phyloP scores from a whole-genome alignment of 2,329 filamentous ascomycete species.

The Colletotrichum caudatum region DNA sequence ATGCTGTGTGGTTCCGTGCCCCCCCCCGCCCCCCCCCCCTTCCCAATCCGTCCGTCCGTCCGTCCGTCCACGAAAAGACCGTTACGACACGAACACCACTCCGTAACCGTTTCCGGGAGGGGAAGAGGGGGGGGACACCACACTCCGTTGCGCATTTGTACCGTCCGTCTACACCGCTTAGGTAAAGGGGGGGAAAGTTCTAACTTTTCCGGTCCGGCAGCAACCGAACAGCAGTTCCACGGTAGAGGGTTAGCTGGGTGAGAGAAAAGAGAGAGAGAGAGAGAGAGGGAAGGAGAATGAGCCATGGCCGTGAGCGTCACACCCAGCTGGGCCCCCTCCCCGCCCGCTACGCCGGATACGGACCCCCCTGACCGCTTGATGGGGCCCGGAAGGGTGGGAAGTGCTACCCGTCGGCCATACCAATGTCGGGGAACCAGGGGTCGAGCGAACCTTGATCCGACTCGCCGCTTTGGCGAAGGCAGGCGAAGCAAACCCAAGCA shows the following conservation, averaged over 20 bases:
- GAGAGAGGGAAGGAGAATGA: no score
- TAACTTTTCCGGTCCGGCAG: constrained; percentile 25
- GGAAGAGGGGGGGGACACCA: not conserved
- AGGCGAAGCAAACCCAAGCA: not conserved
- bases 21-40: not conserved
- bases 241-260: no score
- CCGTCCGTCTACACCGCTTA: not conserved
- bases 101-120: constrained; percentile 25
- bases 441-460: constrained; percentile 1
- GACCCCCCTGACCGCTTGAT: no score
- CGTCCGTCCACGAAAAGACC: no score
- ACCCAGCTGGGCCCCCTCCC: not conserved
- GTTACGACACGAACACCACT: not conserved
- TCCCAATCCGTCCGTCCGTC: not conserved
- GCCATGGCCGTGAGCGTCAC: not conserved
- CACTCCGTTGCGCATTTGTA: constrained; percentile 6
- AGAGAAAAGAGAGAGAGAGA: no score
- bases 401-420: constrained; percentile 15
- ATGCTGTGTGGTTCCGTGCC: not conserved
- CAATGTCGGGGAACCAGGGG: constrained; percentile 7
- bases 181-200: no score
- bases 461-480: no score
- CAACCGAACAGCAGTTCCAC: constrained; percentile 19
- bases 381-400: no score
- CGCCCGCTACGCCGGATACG: constrained; percentile 23